phyloP scores from a whole-genome alignment of 805 yeast species.

The Cyberlindnera japonica region DNA sequence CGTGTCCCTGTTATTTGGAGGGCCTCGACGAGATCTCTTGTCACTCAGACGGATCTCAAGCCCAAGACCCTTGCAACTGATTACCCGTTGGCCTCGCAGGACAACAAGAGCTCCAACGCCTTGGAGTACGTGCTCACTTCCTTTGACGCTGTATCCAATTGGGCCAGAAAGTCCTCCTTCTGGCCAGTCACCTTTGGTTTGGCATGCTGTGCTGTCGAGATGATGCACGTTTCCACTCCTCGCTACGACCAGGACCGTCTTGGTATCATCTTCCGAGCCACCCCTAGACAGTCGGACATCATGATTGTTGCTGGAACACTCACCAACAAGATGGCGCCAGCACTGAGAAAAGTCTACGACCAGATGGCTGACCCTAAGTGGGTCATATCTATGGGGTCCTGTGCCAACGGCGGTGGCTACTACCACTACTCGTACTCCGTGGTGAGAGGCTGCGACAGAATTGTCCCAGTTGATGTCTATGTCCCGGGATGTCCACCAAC shows the following conservation, averaged over 20 bases:
- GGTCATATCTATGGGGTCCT: slow-evolving; percentile 93
- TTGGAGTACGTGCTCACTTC: slow-evolving; percentile 81
- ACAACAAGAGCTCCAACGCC: slow-evolving; percentile 46
- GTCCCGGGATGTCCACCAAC: slow-evolving; percentile 95
- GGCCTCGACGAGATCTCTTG: slow-evolving; percentile 15
- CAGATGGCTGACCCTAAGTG: slow-evolving; percentile 95
- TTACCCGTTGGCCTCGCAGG: slow-evolving; percentile 20
- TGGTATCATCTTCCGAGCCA: slow-evolving; percentile 90
- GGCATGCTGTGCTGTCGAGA: slow-evolving; percentile 92
- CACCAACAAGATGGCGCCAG: slow-evolving; percentile 92
- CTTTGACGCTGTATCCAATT: slow-evolving; percentile 75
- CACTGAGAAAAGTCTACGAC: slow-evolving; percentile 86
- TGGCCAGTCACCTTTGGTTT: slow-evolving; percentile 93
- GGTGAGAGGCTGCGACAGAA: slow-evolving; percentile 85
- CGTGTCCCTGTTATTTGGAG: background rate
- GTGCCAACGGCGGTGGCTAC: slow-evolving; percentile 94
- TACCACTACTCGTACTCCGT: slow-evolving; percentile 87
- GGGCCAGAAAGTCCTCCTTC: slow-evolving; percentile 90
- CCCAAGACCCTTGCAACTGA: slow-evolving; percentile 22
- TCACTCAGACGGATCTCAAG: slow-evolving; percentile 16
- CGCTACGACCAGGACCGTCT: slow-evolving; percentile 89
- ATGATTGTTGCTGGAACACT: slow-evolving; percentile 92
- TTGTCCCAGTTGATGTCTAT: slow-evolving; percentile 84
- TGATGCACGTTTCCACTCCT: slow-evolving; percentile 93
- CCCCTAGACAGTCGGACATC: slow-evolving; percentile 89